A percentile compares a stretch with the other conserved stretches of the same genome.
phyloP scores from a whole-genome alignment of 2,329 filamentous ascomycete genomes.

The Cladosporium cucumerinum region DNA sequence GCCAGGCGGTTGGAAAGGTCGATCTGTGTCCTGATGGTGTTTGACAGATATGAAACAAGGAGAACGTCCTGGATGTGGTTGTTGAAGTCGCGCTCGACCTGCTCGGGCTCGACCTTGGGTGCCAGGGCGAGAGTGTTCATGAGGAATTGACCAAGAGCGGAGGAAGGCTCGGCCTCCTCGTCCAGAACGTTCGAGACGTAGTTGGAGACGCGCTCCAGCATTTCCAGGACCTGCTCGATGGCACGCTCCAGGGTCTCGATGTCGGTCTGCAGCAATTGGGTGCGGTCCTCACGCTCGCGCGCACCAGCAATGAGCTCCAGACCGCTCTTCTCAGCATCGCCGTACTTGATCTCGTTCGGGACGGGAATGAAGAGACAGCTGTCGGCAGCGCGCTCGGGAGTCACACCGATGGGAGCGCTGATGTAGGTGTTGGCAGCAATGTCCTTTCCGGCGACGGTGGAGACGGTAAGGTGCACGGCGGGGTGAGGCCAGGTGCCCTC shows the following conservation, averaged over 20 bases:
- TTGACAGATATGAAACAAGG: constrained; percentile 95
- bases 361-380: constrained; percentile 97
- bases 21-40: constrained; percentile 98
- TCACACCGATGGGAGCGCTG: constrained; percentile 89
- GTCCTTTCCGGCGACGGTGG: constrained; percentile 80
- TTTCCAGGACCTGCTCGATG: constrained; percentile 79
- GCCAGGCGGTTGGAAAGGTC: constrained; percentile 94
- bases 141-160: constrained; percentile 88
- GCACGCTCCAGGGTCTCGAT: constrained; percentile 85
- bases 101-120: constrained; percentile 85
- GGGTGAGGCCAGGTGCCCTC: constrained; percentile 96
- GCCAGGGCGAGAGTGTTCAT: constrained; percentile 90
- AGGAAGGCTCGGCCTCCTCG: constrained; percentile 85
- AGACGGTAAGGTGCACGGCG: constrained; percentile 94
- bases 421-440: constrained; percentile 94
- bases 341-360: constrained; percentile 88
- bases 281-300: constrained; percentile 72
- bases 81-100: constrained; percentile 98
- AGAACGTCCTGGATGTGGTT: constrained; percentile 99
- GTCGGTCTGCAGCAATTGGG: constrained; percentile 73
- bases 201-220: constrained; percentile 85
- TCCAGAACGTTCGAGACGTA: constrained; percentile 94
- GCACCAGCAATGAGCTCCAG: constrained; percentile 82
- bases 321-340: constrained; percentile 71
- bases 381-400: constrained; percentile 89